Percentiles rank a stretch among this genome's conserved stretches.
Conservation (phyloP, 2,329 filamentous ascomycete species). For the Moelleriella libera region DNA sequence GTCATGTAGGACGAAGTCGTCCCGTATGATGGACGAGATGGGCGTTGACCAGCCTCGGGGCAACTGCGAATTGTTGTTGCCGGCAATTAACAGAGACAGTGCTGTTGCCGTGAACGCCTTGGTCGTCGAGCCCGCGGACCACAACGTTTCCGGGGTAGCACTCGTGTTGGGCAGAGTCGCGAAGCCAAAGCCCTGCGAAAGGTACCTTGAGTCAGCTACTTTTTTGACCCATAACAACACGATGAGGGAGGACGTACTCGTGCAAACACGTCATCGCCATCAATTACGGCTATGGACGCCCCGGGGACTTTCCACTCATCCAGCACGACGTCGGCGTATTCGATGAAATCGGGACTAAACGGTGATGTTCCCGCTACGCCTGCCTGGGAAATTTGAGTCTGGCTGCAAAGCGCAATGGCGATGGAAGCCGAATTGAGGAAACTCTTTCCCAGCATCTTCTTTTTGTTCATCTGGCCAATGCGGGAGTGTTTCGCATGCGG, state of each 20-base stretch:
- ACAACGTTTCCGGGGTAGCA: conserved; percentile 33
- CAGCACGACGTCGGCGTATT: conserved; percentile 5
- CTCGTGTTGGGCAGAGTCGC: conserved; percentile 21
- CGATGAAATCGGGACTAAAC: conserved; percentile 3
- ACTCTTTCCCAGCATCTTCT: too few relatives aligned
- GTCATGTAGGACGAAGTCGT: conserved; percentile 36
- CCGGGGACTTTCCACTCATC: conserved; percentile 14
- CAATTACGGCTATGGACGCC: conserved; percentile 12
- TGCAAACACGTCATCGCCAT: conserved; percentile 11
- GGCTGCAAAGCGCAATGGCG: too few relatives aligned
- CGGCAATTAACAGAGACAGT: conserved; percentile 34
- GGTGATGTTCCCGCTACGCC: background rate
- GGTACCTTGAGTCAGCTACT: background rate
- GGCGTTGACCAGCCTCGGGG: conserved; percentile 30
- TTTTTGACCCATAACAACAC: too few relatives aligned
- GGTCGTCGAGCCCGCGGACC: conserved; percentile 39
- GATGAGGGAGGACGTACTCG: background rate
- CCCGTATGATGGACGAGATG: conserved; percentile 30
- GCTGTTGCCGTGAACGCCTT: conserved; percentile 39
- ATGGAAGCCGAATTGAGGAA: too few relatives aligned
- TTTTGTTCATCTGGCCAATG: too few relatives aligned
- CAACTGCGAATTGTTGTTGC: conserved; percentile 14
- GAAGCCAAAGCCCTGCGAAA: conserved; percentile 13
- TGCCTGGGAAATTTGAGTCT: too few relatives aligned
- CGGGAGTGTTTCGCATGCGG: too few relatives aligned